These are phyloP conservation scores for Curvularia spicifera DNA, from an alignment of 2,329 filamentous ascomycete genomes.

Conservation along the genomic window DNA sequence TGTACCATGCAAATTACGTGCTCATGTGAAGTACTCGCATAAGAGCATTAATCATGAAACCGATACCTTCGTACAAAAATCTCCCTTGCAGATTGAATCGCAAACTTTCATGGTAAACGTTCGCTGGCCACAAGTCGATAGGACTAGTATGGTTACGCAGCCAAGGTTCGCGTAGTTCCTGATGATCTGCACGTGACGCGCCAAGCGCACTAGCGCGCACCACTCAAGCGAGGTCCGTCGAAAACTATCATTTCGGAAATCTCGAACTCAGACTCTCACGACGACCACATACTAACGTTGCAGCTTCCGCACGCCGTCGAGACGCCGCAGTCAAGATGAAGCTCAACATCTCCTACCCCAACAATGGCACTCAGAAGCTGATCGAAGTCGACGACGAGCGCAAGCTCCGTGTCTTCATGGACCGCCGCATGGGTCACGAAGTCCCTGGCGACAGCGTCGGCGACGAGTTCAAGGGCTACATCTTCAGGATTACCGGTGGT, in stretches of 20 bases:
- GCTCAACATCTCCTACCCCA: slow-evolving; percentile 85
- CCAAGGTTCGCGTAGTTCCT: background rate
- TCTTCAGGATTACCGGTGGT: slow-evolving; percentile 98
- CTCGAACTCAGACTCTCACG: slow-evolving; percentile 24
- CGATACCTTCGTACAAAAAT: background rate
- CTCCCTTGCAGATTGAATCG: background rate
- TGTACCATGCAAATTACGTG: background rate
- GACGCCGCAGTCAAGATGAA: slow-evolving; percentile 66
- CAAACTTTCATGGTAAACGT: too few relatives aligned
- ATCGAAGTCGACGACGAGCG: slow-evolving; percentile 99
- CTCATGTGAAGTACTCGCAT: background rate
- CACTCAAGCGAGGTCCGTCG: slow-evolving; percentile 12
- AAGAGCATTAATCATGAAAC: too few relatives aligned
- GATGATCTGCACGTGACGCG: slow-evolving; percentile 13
- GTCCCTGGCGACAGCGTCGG: slow-evolving; percentile 93
- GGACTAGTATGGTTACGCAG: too few relatives aligned
- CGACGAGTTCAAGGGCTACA: slow-evolving; percentile 99
- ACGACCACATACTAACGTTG: slow-evolving; percentile 48
- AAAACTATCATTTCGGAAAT: slow-evolving; percentile 21
- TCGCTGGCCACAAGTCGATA: too few relatives aligned
- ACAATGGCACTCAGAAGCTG: slow-evolving; percentile 99
- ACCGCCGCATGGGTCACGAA: slow-evolving; percentile 95
- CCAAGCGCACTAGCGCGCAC: slow-evolving; percentile 19
- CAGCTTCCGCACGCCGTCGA: slow-evolving; percentile 42
- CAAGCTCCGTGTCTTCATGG: slow-evolving; percentile 98